Conservation (phyloP, 169 alveolate species). For the Plasmodium gonderi region DNA sequence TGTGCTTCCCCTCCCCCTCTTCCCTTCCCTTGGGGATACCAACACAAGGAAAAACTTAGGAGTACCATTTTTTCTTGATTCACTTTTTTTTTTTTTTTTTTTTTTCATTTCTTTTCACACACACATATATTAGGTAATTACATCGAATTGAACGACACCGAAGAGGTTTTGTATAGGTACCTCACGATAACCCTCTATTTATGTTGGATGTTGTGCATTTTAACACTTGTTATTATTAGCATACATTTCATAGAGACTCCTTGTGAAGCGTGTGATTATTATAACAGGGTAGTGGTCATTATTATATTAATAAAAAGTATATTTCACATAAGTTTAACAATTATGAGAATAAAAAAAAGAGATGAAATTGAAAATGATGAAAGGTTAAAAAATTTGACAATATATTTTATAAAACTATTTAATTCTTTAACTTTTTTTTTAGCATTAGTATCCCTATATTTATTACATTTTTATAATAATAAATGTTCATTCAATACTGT, state of each 20-base stretch:
- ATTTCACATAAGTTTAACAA: background rate
- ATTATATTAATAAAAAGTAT: conserved; percentile 29
- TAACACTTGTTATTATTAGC: background rate
- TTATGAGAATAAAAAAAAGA: conserved; percentile 14
- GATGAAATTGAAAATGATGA: conserved; percentile 28
- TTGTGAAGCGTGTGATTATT: conserved; percentile 45
- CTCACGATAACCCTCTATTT: conserved; percentile 18
- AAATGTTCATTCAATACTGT: conserved; percentile 23
- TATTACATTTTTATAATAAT: conserved; percentile 42
- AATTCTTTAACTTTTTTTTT: conserved; percentile 28
- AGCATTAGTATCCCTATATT: conserved; percentile 13
- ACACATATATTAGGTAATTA: no score
- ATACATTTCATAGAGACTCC: conserved; percentile 10
- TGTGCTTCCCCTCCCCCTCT: background rate
- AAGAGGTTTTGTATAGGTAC: conserved; percentile 4
- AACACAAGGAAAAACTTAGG: no score
- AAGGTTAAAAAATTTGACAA: background rate
- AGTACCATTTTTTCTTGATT: background rate
- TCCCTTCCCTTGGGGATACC: background rate
- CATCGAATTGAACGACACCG: conserved; percentile 15
- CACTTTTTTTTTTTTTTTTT: background rate
- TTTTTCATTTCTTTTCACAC: background rate
- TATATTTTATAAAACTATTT: conserved; percentile 9
- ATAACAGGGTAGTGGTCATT: conserved; percentile 26
- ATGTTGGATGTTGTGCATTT: background rate